Conservation (phyloP, 108 stramenopile species). For the Cyclotella choctawhatcheeana region DNA sequence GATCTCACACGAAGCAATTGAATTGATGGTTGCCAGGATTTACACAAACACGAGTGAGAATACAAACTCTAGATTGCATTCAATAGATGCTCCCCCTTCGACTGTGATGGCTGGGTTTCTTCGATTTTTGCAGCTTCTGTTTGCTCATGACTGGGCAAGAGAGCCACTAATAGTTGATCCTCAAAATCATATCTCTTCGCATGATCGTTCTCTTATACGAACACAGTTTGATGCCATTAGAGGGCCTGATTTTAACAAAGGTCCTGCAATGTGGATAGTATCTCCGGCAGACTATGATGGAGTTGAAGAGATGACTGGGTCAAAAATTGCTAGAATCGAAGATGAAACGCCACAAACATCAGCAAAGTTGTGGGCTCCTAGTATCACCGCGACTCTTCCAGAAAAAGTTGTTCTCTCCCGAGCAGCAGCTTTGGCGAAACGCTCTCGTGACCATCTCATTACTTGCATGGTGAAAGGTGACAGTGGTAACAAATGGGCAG, state of each 20-base stretch:
- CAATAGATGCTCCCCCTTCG: conserved; percentile 54
- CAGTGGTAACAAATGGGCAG: conserved; percentile 49
- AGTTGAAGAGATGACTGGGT: conserved; percentile 52
- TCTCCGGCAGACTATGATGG: conserved; percentile 66
- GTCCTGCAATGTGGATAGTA: conserved; percentile 85
- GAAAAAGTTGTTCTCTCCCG: conserved; percentile 77
- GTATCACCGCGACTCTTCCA: conserved; percentile 54
- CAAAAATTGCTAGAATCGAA: conserved; percentile 39
- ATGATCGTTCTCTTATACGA: conserved; percentile 61
- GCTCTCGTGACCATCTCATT: conserved; percentile 67
- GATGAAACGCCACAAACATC: conserved; percentile 25
- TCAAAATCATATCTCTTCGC: conserved; percentile 65
- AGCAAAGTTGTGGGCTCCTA: conserved; percentile 57
- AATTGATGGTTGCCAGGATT: conserved; percentile 81
- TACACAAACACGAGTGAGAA: conserved; percentile 58
- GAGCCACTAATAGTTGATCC: conserved; percentile 88
- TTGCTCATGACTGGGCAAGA: conserved; percentile 80
- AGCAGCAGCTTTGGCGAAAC: conserved; percentile 67
- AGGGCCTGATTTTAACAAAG: conserved; percentile 56
- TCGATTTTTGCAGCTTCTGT: conserved; percentile 65
- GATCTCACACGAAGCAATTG: conserved; percentile 73
- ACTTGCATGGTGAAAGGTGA: conserved; percentile 45
- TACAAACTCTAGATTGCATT: conserved; percentile 10
- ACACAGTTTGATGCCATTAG: conserved; percentile 67
- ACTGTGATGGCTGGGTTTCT: conserved; percentile 75